Base-by-base conservation (phyloP, 2,329 filamentous ascomycete genomes). In the Fusarium sp. region DNA sequence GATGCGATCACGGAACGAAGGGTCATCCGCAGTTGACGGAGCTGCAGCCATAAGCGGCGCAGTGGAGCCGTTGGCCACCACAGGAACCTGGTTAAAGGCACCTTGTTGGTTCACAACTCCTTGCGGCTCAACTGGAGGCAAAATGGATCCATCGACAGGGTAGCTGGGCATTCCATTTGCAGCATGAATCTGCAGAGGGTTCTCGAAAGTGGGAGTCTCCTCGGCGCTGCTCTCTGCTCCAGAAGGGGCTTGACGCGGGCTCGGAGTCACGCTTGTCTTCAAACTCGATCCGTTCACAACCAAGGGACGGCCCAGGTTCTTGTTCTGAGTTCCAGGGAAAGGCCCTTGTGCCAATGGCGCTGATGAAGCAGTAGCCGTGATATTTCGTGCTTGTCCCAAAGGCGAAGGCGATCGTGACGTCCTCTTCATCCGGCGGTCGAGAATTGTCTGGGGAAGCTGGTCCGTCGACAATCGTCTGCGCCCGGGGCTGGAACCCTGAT, bases 331-430 rank as follows among this genome's bases (percentile, higher is more conserved):
- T 16, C 78, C 77, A 2, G 80, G 65, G 47, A 83, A 83, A 2
- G 83, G 77, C 0, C 78, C 77, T 4, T 82, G 79, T 30, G 72
- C 44, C n/a, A 83, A 71, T 4, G 84, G 79, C 1, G 81, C 77
- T 2, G 82, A 80, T 42, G 79, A 78, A 24, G 79, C 81, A 6
- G 80, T 82, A 0, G 79, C 72, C 0, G 84, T 83, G 32, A 82
- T 81, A 2, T 82, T 81, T 49, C 85, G 82, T 45, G 79, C 77
- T 61, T 87, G 86, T 6, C 86, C 84, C 3, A 87, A 77, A 1
- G 87, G 86, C 6, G 87, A 89, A 14, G 86, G 87, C 7, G 87
- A 89, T 16, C 86, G 82, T 4, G 86, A 88, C 4, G 83, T 83
- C 40, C 85, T 81, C 70, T 82, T 83, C 77, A 87, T 87, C 41